Evolutionary conservation across 2,329 filamentous ascomycete species (phyloP), one percentile per base, ranked within the genome.

Genomic region (Anisogramma anomala): DNA sequence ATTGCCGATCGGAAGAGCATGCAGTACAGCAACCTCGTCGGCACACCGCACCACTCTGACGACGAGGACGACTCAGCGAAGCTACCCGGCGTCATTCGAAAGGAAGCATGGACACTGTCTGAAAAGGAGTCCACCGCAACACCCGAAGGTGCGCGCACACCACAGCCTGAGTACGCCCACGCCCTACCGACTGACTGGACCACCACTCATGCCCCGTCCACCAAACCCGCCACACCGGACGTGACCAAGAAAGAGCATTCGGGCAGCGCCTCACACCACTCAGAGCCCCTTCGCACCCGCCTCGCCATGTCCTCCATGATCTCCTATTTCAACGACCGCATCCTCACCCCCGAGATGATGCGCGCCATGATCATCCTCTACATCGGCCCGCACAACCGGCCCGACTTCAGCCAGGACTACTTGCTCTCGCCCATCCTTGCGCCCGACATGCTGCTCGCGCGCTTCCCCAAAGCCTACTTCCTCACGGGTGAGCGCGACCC

Each of bases 361-460:
- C 83, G 91, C 23, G 86, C 88, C 48, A 96, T 98, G 88, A 94
- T 98, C 50, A 94, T 98, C 50, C 70, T 98, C 3, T 98, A 98
- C 58, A 84, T 98, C 41, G 91, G 91, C 1, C 87, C 88, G 0
- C 84, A 95, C 57, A 85, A 91, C 58, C 81, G 88, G 1, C 91
- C 91, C 0, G 87, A 96, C 57, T 96, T 98, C 59, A 77, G 77
- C 20, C 85, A 84, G 6, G 89, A 98, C 59, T 95, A 87, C 57
- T 73, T 94, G 0, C 74, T 98, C 2, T 94, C 84, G 0, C 91
- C 91, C 0, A 79, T 95, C 1, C 73, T 95, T 0, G 88, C 91
- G 0, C 91, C 91, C 0, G 89, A 95, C 50, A 69, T 75, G 0
- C 68, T 96, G 0, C 72, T 98, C 0, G 77, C 81, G 11, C 72